These are phyloP conservation scores for Przewalskia tangutica DNA, from an alignment of 257 asterid species.

Conservation along the genomic window DNA sequence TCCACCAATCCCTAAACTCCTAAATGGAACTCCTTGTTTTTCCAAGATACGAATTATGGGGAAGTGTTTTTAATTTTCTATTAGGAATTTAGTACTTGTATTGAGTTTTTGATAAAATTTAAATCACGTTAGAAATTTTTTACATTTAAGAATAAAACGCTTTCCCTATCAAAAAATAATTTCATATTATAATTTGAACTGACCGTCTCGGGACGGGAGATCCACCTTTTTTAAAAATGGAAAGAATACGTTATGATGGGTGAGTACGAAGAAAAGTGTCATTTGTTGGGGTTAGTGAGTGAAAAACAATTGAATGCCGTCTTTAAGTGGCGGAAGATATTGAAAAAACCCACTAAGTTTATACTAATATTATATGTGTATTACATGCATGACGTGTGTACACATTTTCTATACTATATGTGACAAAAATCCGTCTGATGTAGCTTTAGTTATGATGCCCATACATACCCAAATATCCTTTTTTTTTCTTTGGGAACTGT, in stretches of 20 bases:
- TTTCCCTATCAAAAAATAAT: no score
- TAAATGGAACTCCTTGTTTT: conserved; percentile 32
- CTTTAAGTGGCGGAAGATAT: conserved; percentile 23
- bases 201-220: no score
- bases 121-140: no score
- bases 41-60: conserved; percentile 35
- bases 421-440: conserved; percentile 18
- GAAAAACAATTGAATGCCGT: conserved; percentile 45
- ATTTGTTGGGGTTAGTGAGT: not conserved
- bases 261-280: no score
- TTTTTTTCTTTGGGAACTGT: conserved; percentile 39
- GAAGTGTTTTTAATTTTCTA: not conserved
- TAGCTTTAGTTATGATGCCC: not conserved
- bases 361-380: not conserved
- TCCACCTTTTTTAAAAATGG: no score
- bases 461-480: not conserved
- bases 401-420: not conserved
- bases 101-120: no score
- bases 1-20: conserved; percentile 71
- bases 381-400: not conserved
- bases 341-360: not conserved
- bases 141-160: no score
- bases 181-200: no score
- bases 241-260: no score
- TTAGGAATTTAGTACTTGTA: no score